These are phyloP conservation scores for Scortechinia acanthostroma DNA, from an alignment of 2,329 filamentous ascomycete genomes.

Conservation along the genomic window DNA sequence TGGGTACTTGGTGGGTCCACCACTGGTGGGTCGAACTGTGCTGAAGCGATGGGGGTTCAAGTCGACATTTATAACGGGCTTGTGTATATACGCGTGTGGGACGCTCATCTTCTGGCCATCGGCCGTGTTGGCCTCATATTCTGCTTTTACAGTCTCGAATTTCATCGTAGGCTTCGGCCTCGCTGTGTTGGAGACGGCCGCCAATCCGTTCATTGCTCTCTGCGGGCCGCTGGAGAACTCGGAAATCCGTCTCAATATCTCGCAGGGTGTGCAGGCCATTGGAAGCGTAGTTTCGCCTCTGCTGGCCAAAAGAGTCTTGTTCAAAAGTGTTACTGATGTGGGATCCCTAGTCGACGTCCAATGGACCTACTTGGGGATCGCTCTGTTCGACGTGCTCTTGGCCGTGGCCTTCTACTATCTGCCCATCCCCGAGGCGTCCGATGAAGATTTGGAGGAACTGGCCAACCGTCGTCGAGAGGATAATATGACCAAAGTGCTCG, in stretches of 20 bases:
- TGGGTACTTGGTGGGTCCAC: slow-evolving; percentile 47
- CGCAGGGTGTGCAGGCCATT: slow-evolving; percentile 50
- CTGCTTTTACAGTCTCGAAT: slow-evolving; percentile 42
- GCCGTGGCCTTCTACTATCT: slow-evolving; percentile 30
- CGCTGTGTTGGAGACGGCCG: slow-evolving; percentile 47
- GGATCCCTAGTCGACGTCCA: slow-evolving; percentile 38
- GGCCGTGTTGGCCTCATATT: slow-evolving; percentile 43
- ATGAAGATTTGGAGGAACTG: slow-evolving; percentile 6
- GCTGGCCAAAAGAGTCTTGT: slow-evolving; percentile 45
- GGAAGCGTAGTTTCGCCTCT: slow-evolving; percentile 47
- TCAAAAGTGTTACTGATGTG: slow-evolving; percentile 32
- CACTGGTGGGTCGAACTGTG: slow-evolving; percentile 42
- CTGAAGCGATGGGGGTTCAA: slow-evolving; percentile 44
- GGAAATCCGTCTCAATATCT: slow-evolving; percentile 48
- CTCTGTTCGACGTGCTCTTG: slow-evolving; percentile 43
- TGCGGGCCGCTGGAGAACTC: slow-evolving; percentile 46
- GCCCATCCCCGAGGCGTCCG: slow-evolving; percentile 18
- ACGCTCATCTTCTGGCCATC: slow-evolving; percentile 55
- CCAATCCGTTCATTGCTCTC: slow-evolving; percentile 40
- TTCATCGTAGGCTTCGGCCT: slow-evolving; percentile 47
- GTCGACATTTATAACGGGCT: slow-evolving; percentile 46
- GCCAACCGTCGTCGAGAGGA: slow-evolving; percentile 7
- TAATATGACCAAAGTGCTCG: slow-evolving; percentile 31
- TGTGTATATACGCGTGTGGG: slow-evolving; percentile 42
- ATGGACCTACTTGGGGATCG: slow-evolving; percentile 52